Conservation (phyloP, 2,329 filamentous ascomycete genomes). For the Chrysoporthe puriensis region DNA sequence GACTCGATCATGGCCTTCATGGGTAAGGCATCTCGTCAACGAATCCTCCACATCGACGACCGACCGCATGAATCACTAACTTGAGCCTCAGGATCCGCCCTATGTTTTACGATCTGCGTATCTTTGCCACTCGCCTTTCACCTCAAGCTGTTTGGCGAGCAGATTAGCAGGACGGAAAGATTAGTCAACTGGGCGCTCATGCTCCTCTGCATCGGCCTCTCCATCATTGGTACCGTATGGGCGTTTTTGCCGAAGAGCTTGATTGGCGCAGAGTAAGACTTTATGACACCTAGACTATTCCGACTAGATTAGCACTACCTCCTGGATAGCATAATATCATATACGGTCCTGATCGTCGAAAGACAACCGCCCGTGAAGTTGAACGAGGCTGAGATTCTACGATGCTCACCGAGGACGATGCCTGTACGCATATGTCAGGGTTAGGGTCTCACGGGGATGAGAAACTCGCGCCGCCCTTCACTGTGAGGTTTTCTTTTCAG, state of each 20-base stretch:
- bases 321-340: background rate
- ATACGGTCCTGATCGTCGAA: no score
- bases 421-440: background rate
- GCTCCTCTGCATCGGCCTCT: slow-evolving; percentile 69
- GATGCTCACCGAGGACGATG: background rate
- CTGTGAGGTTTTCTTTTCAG: background rate
- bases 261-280: slow-evolving; percentile 57
- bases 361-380: no score
- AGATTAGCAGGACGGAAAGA: slow-evolving; percentile 68
- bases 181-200: slow-evolving; percentile 71
- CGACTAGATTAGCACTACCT: background rate
- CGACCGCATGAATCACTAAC: background rate
- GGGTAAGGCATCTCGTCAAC: slow-evolving; percentile 40
- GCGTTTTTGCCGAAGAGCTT: slow-evolving; percentile 82
- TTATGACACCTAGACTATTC: background rate
- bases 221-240: slow-evolving; percentile 79
- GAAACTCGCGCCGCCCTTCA: background rate
- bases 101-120: slow-evolving; percentile 94
- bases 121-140: slow-evolving; percentile 90
- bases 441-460: background rate
- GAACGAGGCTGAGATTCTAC: background rate
- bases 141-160: slow-evolving; percentile 80
- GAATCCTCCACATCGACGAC: background rate
- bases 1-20: slow-evolving; percentile 91
- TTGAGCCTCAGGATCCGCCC: slow-evolving; percentile 61